phyloP scores from a whole-genome alignment of 208 protist species.

The Trichomonas vaginalis region DNA sequence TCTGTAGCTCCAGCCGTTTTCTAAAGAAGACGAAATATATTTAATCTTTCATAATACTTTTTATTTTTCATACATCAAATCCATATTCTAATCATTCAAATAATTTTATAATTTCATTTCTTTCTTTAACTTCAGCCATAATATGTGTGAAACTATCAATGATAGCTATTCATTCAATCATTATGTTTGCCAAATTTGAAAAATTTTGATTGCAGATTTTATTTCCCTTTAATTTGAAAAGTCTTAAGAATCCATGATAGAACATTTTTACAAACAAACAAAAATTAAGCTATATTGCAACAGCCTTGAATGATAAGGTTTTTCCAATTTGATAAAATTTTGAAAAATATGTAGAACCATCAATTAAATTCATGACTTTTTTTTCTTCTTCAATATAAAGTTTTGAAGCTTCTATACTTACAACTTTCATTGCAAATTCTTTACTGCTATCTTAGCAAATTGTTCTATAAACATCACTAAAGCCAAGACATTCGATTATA shows the following conservation, averaged over 20 bases:
- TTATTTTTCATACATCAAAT: too few relatives aligned
- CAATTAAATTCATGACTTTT: not conserved
- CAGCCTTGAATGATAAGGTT: not conserved
- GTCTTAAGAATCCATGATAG: too few relatives aligned
- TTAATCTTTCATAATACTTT: too few relatives aligned
- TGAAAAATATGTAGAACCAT: not conserved
- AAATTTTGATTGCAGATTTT: too few relatives aligned
- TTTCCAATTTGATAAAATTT: not conserved
- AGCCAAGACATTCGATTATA: not conserved
- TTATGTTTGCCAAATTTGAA: too few relatives aligned
- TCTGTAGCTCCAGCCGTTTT: slow-evolving; percentile 74
- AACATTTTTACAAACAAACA: not conserved
- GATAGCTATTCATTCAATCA: too few relatives aligned
- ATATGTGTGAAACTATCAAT: too few relatives aligned
- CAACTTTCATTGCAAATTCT: slow-evolving; percentile 1
- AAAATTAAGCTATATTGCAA: not conserved
- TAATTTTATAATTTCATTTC: too few relatives aligned
- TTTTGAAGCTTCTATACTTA: not conserved
- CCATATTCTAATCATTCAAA: too few relatives aligned
- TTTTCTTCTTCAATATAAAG: not conserved
- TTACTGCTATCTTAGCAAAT: not conserved
- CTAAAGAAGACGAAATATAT: too few relatives aligned
- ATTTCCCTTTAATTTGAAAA: too few relatives aligned
- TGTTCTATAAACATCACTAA: not conserved
- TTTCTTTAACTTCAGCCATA: too few relatives aligned